Evolutionary conservation across 1,284 basidiomycete species (phyloP), one percentile per base, ranked within the genome.

Genomic region (Xerocomus minutiporus): DNA sequence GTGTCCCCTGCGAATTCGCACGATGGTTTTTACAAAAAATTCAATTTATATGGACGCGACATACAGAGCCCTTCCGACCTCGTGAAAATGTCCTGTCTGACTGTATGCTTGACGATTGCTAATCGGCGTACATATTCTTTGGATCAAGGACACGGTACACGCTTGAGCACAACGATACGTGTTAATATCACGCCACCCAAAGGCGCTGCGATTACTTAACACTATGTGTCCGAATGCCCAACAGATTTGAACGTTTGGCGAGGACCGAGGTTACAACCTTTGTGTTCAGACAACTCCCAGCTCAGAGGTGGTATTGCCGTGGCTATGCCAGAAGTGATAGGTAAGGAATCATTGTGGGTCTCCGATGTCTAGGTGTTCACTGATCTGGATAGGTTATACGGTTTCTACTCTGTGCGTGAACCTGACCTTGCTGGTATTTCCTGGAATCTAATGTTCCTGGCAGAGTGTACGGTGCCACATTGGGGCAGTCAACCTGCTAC

Each of bases 261-360:
- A 20, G 20, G 20, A 20, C 20, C 20, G 20, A 20, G 20, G 20
- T 20, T 20, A 23, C 4, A 13, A 25, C 4, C 1, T 7, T 26
- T n/a, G 8, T 26, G 15, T 31, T 11, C 7, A 26, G 26, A 5
- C 7, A 5, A 4, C 13, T 2, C 15, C 32, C 40, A 8, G 7
- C 25, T 13, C 23, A 26, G 40, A 26, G 23, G 8, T 29, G 11
- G 13, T 29, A 11, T n/a, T 4, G 13, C 12, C 25, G n/a, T 12
- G 34, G 8, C 13, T 25, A 46, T 51, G 41, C 54, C 54, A 23
- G 39, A 31, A 1, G 7, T 58, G 6, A 57, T 57, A 38, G 56
- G 56, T 58, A 41, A 12, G 28, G 31, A 11, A 44, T 36, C 15
- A 25, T 11, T n/a, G 9, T n/a, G 7, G 8, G 4, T 13, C 25